Evolutionary conservation across 306 rosid species (phyloP).

Genomic region (Acacia acuminata): DNA sequence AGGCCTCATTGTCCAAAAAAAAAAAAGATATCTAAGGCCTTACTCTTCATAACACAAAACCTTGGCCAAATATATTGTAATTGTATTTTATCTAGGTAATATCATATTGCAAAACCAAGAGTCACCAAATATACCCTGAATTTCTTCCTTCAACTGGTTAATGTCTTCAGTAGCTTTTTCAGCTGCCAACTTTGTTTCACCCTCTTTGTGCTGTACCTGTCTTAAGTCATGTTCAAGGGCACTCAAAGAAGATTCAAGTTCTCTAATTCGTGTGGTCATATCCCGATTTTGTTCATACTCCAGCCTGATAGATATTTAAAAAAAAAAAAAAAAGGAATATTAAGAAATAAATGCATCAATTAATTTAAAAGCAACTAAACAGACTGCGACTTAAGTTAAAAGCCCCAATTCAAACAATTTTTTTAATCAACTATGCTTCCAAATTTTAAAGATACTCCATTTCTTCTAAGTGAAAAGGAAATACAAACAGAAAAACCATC

Average conservation of each 20-base stretch:
- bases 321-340: conserved; percentile 14
- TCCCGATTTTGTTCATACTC: conserved; percentile 97
- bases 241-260: conserved; percentile 65
- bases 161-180: conserved; percentile 75
- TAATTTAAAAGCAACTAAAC: conserved; percentile 16
- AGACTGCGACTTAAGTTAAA: conserved; percentile 7
- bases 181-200: conserved; percentile 63
- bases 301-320: conserved; percentile 54
- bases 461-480: not conserved
- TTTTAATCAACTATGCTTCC: not conserved
- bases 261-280: conserved; percentile 71
- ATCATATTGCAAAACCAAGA: not conserved
- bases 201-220: conserved; percentile 70
- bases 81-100: not conserved
- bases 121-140: conserved; percentile 57
- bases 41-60: not conserved
- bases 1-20: not conserved
- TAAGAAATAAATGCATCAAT: conserved; percentile 17
- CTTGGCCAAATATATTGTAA: not conserved
- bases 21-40: not conserved
- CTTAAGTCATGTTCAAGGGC: conserved; percentile 66
- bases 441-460: not conserved
- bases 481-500: not conserved
- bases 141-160: conserved; percentile 59
- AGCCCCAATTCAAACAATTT: not conserved